These are phyloP conservation scores for Monosporozyma siamensis DNA, from an alignment of 805 yeast genomes.

Conservation along the genomic window DNA sequence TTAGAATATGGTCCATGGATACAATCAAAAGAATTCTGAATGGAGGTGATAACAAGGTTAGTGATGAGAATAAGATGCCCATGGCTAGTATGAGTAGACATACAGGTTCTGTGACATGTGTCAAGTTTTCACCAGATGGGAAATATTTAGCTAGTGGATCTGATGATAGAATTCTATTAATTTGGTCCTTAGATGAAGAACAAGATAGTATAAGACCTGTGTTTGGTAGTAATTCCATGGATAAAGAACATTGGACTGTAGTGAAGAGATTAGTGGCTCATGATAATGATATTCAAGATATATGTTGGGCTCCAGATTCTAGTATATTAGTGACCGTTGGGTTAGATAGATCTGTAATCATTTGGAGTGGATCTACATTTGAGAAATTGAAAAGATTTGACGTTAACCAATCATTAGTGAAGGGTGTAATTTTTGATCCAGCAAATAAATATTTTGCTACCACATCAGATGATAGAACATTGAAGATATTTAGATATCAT, in stretches of 20 bases:
- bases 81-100: constrained; percentile 89
- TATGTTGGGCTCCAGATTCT: constrained; percentile 97
- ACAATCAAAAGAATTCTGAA: constrained; percentile 33
- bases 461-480: constrained; percentile 89
- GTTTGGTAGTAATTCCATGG: constrained; percentile 60
- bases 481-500: constrained; percentile 79
- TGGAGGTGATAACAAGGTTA: constrained; percentile 6
- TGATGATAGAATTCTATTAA: constrained; percentile 82
- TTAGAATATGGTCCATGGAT: constrained; percentile 74
- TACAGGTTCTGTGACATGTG: constrained; percentile 93
- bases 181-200: constrained; percentile 82
- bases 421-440: constrained; percentile 95
- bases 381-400: constrained; percentile 78
- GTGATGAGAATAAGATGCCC: constrained; percentile 37
- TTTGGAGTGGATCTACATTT: constrained; percentile 91
- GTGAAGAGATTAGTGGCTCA: constrained; percentile 89
- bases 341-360: constrained; percentile 80
- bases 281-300: constrained; percentile 94
- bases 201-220: constrained; percentile 36
- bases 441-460: constrained; percentile 97
- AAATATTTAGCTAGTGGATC: constrained; percentile 88
- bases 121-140: constrained; percentile 87
- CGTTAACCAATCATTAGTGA: constrained; percentile 89
- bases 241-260: constrained; percentile 90
- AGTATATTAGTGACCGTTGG: constrained; percentile 89